Evolutionary conservation across 1,284 basidiomycete species (phyloP).

Genomic region (Bjerkandera adusta): DNA sequence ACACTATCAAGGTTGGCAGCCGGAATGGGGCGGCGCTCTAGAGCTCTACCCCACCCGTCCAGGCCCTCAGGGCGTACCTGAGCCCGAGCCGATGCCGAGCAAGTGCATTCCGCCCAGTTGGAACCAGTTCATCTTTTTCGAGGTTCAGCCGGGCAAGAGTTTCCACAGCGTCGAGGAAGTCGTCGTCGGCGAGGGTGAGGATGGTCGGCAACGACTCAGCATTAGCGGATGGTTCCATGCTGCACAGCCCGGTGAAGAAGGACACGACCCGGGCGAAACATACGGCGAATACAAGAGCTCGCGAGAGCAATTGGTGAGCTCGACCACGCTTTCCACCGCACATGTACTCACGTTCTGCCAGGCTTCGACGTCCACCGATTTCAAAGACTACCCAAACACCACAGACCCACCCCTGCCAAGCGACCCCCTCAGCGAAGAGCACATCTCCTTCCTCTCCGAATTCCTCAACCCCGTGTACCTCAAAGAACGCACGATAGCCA

Average conservation of each 20-base stretch:
- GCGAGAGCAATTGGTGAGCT: slow-evolving; percentile 77
- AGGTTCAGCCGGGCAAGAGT: slow-evolving; percentile 85
- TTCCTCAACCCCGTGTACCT: slow-evolving; percentile 94
- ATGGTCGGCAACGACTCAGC: slow-evolving; percentile 75
- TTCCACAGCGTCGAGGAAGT: slow-evolving; percentile 99
- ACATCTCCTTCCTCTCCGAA: slow-evolving; percentile 70
- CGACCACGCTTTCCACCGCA: background rate
- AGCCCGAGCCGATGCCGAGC: slow-evolving; percentile 61
- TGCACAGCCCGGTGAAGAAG: slow-evolving; percentile 88
- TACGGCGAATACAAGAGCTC: slow-evolving; percentile 59
- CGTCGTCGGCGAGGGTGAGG: slow-evolving; percentile 70
- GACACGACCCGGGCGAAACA: slow-evolving; percentile 57
- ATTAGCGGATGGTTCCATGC: slow-evolving; percentile 98
- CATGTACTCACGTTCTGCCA: slow-evolving; percentile 22
- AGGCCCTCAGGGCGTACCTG: slow-evolving; percentile 48
- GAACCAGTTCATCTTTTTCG: slow-evolving; percentile 98
- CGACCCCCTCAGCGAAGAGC: slow-evolving; percentile 53
- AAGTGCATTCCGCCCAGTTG: slow-evolving; percentile 80
- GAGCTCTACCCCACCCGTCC: slow-evolving; percentile 84
- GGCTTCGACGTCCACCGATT: slow-evolving; percentile 62
- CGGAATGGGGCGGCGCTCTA: slow-evolving; percentile 90
- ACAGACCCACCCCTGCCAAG: slow-evolving; percentile 47
- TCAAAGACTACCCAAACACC: slow-evolving; percentile 53
- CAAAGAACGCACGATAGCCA: slow-evolving; percentile 76
- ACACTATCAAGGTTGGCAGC: slow-evolving; percentile 63